Percentiles rank a stretch among this genome's conserved stretches.
Evolutionary conservation across 2,329 filamentous ascomycete genomes (phyloP).

Genomic region (Alternaria sp.): DNA sequence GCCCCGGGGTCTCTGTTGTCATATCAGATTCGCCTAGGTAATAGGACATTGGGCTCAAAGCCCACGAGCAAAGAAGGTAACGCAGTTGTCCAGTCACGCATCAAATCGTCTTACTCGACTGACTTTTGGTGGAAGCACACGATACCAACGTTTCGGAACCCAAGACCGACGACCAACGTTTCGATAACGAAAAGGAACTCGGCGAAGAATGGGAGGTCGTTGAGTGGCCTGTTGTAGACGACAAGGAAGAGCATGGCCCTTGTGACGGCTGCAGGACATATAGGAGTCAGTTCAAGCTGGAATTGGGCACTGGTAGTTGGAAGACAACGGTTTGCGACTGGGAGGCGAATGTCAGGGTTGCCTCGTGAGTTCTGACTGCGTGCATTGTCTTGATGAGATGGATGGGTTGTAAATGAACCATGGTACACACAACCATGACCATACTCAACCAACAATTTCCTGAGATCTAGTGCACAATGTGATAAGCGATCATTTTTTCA

Average conservation of each 20-base stretch:
- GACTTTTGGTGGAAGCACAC: rapidly evolving
- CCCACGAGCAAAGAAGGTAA: background rate
- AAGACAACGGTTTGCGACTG: background rate
- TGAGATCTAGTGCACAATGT: background rate
- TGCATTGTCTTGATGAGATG: background rate
- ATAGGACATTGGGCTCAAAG: background rate
- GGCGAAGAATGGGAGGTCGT: background rate
- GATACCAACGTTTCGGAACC: background rate
- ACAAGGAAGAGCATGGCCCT: background rate
- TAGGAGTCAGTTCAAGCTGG: background rate
- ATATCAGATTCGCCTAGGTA: background rate
- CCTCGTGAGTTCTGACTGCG: background rate
- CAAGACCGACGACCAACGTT: background rate
- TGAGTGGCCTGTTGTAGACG: background rate
- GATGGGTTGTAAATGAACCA: background rate
- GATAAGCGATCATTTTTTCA: background rate
- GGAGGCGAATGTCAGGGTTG: background rate
- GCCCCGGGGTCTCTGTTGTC: background rate
- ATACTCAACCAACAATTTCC: background rate
- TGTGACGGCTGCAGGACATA: background rate
- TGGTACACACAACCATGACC: background rate
- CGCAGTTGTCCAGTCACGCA: rapidly evolving
- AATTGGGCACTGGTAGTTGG: background rate
- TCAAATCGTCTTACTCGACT: background rate
- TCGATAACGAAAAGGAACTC: rapidly evolving